Conservation (phyloP, 1,284 basidiomycete species). For the Leucoagaricus sp. region DNA sequence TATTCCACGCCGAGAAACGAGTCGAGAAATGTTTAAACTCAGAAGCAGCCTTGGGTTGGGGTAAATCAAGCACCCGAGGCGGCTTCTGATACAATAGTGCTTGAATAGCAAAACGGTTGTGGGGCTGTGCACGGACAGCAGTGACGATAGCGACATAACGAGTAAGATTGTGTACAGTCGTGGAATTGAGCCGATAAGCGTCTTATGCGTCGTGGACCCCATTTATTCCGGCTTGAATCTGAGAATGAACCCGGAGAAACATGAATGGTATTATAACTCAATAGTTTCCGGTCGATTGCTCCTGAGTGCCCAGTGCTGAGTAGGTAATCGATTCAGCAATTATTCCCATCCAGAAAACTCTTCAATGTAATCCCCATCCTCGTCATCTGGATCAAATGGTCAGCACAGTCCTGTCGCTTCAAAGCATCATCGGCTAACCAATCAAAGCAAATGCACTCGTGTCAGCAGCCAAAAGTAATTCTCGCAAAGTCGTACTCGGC, state of each 20-base stretch:
- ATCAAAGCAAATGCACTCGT: neutral
- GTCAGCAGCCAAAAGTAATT: constrained; percentile 3
- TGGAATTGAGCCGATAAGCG: too few relatives aligned
- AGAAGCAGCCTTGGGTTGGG: neutral
- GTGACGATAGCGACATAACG: too few relatives aligned
- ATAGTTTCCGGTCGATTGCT: too few relatives aligned
- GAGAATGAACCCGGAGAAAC: too few relatives aligned
- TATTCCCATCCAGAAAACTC: constrained; percentile 10
- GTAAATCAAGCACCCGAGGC: too few relatives aligned
- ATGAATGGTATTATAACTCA: neutral
- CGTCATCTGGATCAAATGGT: neutral
- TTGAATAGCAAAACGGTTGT: too few relatives aligned
- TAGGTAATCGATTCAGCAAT: too few relatives aligned
- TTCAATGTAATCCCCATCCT: constrained; percentile 1
- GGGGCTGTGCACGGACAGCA: too few relatives aligned
- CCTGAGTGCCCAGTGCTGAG: too few relatives aligned
- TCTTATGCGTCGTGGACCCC: too few relatives aligned
- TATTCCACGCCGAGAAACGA: neutral
- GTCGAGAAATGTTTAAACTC: neutral
- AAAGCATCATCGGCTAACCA: neutral
- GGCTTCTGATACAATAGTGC: too few relatives aligned
- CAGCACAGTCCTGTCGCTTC: neutral
- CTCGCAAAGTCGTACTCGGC: constrained; percentile 4
- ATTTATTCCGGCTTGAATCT: too few relatives aligned
- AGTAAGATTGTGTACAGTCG: neutral